Percentiles rank a stretch among this genome's conserved stretches.
Conservation (phyloP, 1,139 yeast genomes). For the Candida anutae region DNA sequence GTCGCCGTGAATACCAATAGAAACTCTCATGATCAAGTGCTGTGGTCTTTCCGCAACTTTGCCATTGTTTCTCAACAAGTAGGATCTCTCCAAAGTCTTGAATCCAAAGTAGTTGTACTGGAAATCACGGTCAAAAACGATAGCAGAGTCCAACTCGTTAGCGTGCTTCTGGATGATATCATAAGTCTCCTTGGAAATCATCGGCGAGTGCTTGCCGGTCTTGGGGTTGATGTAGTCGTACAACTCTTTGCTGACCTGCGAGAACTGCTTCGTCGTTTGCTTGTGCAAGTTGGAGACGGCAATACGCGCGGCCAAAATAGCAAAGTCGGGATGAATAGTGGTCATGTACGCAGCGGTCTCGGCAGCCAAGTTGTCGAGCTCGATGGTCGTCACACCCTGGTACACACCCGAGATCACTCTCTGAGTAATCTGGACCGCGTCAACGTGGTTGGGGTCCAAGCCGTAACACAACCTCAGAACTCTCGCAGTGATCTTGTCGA, state of each 20-base stretch:
- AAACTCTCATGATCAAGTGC: conserved; percentile 83
- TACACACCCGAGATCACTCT: conserved; percentile 85
- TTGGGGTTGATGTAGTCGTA: conserved; percentile 70
- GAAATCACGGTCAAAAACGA: conserved; percentile 78
- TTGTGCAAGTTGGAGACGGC: conserved; percentile 89
- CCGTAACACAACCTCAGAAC: conserved; percentile 63
- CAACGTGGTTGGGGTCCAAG: conserved; percentile 74
- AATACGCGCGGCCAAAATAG: conserved; percentile 88
- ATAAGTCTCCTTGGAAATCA: conserved; percentile 69
- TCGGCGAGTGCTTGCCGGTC: conserved; percentile 63
- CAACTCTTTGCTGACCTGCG: conserved; percentile 64
- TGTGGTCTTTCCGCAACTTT: conserved; percentile 86
- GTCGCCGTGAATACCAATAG: conserved; percentile 78
- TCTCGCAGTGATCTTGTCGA: conserved; percentile 43
- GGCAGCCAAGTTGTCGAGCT: conserved; percentile 87
- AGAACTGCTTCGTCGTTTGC: conserved; percentile 84
- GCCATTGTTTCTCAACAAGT: conserved; percentile 62
- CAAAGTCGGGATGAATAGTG: conserved; percentile 94
- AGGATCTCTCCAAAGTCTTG: conserved; percentile 81
- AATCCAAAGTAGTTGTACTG: conserved; percentile 79
- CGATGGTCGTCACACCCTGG: conserved; percentile 94
- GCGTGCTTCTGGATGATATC: conserved; percentile 55
- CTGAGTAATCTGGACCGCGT: conserved; percentile 84
- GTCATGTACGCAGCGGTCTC: conserved; percentile 98
- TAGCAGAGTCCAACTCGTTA: conserved; percentile 68